Evolutionary conservation across 768 basidiomycete genomes (phyloP), one percentile per base, ranked within the genome.

Genomic region (Tulasnella sp.): DNA sequence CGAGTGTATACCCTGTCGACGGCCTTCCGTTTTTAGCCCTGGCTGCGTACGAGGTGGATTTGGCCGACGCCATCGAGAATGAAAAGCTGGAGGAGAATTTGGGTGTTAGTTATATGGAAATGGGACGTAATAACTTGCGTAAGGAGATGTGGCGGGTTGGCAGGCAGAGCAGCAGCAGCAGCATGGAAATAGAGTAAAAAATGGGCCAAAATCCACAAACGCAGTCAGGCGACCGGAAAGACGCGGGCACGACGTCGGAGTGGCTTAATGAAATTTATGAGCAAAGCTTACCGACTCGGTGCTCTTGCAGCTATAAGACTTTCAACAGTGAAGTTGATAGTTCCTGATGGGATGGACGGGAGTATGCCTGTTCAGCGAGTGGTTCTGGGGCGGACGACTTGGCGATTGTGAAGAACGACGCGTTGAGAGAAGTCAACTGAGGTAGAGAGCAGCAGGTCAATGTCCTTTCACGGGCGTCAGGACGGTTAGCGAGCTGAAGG

Each of bases 41-140:
- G 48, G 44, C 73, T 20, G 73, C 73, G 73, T 74, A 74, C 10
- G 73, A 74, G 42, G n/a, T 42, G 37, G 44, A 5, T 74, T 74
- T 42, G 29, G 73, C 26, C 10, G 73, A 74, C 73, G 46, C 73
- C 73, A 74, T 74, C 51, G 51, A 18, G 51, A 55, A 7, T 55
- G 51, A 18, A 18, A 55, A 7, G n/a, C 51, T 55, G 51, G 51
- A 55, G 51, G n/a, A n/a, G 18, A 18, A 20, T 5, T 20, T 7
- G 5, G 18, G 15, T 18, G 51, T 55, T 55, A 55, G 51, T 55
- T 55, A 55, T 55, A 55, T 55, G 51, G 23, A 20, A 55, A 55
- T 55, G 51, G 51, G 51, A 55, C 51, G 51, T 55, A 55, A 55
- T 55, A 55, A 55, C 51, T 55, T 5, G 51, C 51, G 51, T 55